Percentiles rank a stretch among this genome's conserved stretches.
Evolutionary conservation across 345 rosid species (phyloP).

Genomic region (Jatropha curcas): DNA sequence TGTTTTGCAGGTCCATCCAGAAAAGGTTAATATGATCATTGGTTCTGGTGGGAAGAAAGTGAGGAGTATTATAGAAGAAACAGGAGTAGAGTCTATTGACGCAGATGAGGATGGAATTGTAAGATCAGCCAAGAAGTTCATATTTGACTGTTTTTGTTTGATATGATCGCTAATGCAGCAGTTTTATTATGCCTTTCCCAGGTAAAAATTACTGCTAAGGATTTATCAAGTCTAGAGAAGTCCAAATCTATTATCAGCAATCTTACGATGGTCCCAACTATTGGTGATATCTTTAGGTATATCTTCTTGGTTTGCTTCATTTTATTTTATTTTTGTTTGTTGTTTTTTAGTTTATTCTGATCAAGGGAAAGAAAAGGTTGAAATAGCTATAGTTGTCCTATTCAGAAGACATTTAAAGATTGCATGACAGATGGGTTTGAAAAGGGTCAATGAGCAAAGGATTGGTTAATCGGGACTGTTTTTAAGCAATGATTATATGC

Average conservation of each 20-base stretch:
- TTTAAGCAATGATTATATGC: not conserved
- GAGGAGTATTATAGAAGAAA: constrained; percentile 91
- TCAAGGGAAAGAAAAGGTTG: not conserved
- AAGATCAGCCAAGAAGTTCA: constrained; percentile 35
- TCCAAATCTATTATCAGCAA: constrained; percentile 71
- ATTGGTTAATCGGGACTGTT: not conserved
- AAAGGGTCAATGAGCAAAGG: not conserved
- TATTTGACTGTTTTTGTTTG: constrained; percentile 20
- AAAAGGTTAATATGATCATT: constrained; percentile 76
- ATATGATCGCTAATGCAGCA: constrained; percentile 18
- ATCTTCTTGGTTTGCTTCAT: constrained; percentile 12
- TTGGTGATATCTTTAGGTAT: constrained; percentile 89
- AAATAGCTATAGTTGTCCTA: not conserved
- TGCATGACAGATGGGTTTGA: not conserved
- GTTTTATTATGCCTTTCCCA: constrained; percentile 34
- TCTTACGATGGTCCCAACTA: constrained; percentile 79
- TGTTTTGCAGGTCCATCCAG: constrained; percentile 65
- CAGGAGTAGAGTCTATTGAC: constrained; percentile 92
- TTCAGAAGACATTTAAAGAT: not conserved
- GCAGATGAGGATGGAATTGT: constrained; percentile 85
- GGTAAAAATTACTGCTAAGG: constrained; percentile 91
- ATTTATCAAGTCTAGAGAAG: constrained; percentile 76
- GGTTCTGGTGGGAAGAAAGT: constrained; percentile 99
- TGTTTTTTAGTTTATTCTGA: not conserved
- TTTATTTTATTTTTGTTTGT: not conserved